These are phyloP conservation scores for Mortierella sp. DNA, from an alignment of 371 early-diverging fungal genomes.

Conservation along the genomic window DNA sequence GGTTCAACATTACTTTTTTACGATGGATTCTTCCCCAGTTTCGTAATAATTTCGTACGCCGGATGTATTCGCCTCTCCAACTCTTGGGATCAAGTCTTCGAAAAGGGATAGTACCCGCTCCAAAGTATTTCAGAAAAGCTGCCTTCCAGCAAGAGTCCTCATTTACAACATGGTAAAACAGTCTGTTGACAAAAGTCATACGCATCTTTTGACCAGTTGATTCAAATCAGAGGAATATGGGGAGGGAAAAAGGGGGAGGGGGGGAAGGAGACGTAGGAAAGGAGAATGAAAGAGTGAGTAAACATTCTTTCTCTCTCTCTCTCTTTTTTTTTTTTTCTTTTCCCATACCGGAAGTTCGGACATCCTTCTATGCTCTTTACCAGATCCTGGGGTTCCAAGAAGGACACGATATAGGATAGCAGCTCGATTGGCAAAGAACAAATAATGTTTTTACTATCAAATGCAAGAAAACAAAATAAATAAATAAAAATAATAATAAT, in stretches of 20 bases:
- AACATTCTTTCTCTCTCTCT: neutral
- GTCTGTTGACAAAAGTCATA: conserved; percentile 28
- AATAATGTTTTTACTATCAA: conserved; percentile 8
- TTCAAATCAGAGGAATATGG: neutral
- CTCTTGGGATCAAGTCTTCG: conserved; percentile 43
- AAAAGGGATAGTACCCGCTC: conserved; percentile 32
- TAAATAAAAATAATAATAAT: neutral
- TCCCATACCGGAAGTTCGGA: neutral
- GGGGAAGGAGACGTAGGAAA: neutral
- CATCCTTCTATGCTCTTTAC: conserved; percentile 6
- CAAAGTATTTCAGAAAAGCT: conserved; percentile 49
- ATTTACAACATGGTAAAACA: conserved; percentile 47
- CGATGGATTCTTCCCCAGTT: conserved; percentile 50
- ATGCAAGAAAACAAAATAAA: neutral
- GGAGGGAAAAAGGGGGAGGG: no score
- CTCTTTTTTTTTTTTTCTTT: neutral
- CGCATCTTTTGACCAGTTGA: conserved; percentile 15
- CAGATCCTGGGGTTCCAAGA: conserved; percentile 41
- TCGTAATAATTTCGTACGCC: conserved; percentile 32
- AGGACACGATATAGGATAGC: conserved; percentile 41
- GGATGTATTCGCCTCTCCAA: conserved; percentile 51
- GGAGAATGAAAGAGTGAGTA: neutral
- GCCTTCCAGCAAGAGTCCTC: conserved; percentile 51
- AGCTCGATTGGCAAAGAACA: conserved; percentile 39
- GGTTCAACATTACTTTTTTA: conserved; percentile 32